phyloP scores from a whole-genome alignment of 441 rosid species.

The Manihot esculenta region DNA sequence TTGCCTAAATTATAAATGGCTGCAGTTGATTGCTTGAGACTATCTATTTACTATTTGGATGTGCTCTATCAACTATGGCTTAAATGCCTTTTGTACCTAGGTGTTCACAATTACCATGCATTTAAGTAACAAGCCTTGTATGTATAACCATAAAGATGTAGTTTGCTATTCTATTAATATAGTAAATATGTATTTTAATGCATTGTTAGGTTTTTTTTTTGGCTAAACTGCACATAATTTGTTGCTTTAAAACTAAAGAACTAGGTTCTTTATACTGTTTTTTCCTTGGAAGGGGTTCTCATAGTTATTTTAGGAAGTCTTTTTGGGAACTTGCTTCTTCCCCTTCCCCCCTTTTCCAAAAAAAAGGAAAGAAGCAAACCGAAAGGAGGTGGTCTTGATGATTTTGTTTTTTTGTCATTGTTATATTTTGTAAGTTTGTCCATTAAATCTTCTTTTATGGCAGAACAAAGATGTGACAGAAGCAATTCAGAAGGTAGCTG shows the following conservation, averaged over 20 bases:
- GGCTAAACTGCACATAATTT: too few relatives aligned
- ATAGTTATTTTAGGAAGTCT: too few relatives aligned
- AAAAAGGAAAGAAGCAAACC: too few relatives aligned
- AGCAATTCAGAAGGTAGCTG: slow-evolving; percentile 93
- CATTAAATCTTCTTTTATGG: slow-evolving; percentile 19
- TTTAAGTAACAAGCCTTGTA: background rate
- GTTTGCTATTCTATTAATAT: too few relatives aligned
- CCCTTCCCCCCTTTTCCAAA: too few relatives aligned
- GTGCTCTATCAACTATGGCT: slow-evolving; percentile 2
- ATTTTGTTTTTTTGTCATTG: too few relatives aligned
- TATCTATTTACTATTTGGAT: background rate
- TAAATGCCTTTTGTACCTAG: background rate
- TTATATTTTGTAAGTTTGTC: background rate
- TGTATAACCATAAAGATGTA: background rate
- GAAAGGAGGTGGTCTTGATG: too few relatives aligned
- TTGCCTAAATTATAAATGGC: slow-evolving; percentile 23
- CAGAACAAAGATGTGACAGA: slow-evolving; percentile 94
- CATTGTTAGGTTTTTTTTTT: too few relatives aligned
- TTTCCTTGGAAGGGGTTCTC: background rate
- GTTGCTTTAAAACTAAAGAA: too few relatives aligned
- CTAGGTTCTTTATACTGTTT: too few relatives aligned
- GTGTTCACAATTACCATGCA: background rate
- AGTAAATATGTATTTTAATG: too few relatives aligned
- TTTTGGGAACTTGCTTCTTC: too few relatives aligned
- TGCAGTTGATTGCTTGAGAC: slow-evolving; percentile 1